These are phyloP conservation scores for Chrysosporium queenslandicum DNA, from an alignment of 2,329 filamentous ascomycete genomes.

Conservation along the genomic window DNA sequence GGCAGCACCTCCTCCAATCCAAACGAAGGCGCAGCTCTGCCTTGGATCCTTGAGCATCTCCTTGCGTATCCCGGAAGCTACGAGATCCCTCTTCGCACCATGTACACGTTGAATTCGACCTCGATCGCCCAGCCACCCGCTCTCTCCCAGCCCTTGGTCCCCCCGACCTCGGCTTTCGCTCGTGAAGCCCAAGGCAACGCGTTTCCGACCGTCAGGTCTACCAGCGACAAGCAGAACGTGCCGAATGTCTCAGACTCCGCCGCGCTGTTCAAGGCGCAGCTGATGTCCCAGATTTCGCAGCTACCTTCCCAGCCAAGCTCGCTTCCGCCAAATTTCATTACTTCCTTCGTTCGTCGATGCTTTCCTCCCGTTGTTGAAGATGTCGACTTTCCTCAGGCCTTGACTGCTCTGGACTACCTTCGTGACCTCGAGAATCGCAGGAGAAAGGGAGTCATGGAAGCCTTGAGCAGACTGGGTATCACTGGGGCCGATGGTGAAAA, in stretches of 20 bases:
- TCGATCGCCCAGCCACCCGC: constrained; percentile 35
- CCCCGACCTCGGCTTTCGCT: constrained; percentile 27
- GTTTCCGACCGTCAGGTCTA: constrained; percentile 18
- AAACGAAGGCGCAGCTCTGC: constrained; percentile 34
- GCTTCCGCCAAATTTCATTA: constrained; percentile 53
- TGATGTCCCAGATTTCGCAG: constrained; percentile 46
- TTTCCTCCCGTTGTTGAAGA: constrained; percentile 47
- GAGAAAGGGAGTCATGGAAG: constrained; percentile 47
- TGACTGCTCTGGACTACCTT: constrained; percentile 57
- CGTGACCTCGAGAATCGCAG: constrained; percentile 53
- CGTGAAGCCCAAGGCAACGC: constrained; percentile 29
- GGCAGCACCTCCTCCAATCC: constrained; percentile 2
- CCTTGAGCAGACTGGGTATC: constrained; percentile 46
- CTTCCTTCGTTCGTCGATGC: constrained; percentile 50
- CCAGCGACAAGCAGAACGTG: constrained; percentile 23
- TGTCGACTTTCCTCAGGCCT: constrained; percentile 56
- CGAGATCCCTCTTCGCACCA: constrained; percentile 56
- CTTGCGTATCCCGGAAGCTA: constrained; percentile 53
- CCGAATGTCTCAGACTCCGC: constrained; percentile 27
- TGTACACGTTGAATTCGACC: constrained; percentile 57
- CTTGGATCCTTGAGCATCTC: constrained; percentile 51
- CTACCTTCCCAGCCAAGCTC: constrained; percentile 51
- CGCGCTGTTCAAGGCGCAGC: constrained; percentile 34
- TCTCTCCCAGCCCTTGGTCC: constrained; percentile 20
- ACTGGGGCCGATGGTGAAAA: constrained; percentile 41